phyloP scores from a whole-genome alignment of 805 yeast species.

The Cyberlindnera sargentensis region DNA sequence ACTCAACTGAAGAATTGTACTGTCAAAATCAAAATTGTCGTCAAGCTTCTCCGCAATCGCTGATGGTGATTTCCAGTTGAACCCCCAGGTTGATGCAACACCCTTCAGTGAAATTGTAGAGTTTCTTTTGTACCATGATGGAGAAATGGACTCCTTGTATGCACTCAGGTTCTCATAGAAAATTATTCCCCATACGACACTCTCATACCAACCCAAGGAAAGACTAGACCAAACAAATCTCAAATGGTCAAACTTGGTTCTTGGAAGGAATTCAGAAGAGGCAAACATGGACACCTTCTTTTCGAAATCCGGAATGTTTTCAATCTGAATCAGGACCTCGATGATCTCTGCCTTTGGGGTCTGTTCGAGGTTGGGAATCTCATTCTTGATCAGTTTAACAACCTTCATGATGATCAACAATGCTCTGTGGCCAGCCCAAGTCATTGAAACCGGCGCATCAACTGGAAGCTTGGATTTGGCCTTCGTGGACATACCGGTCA shows the following conservation, averaged over 20 bases:
- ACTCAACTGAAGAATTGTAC: conserved; percentile 13
- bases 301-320: conserved; percentile 26
- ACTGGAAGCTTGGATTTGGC: conserved; percentile 48
- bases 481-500: conserved; percentile 53
- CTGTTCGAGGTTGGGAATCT: conserved; percentile 25
- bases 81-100: conserved; percentile 34
- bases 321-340: conserved; percentile 34
- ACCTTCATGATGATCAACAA: conserved; percentile 34
- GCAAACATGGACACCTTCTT: conserved; percentile 19
- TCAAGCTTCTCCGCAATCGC: conserved; percentile 1
- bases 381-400: conserved; percentile 22
- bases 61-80: conserved; percentile 20
- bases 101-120: conserved; percentile 21
- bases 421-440: conserved; percentile 50
- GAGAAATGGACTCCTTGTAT: conserved; percentile 7
- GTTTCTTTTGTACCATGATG: conserved; percentile 22
- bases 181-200: conserved; percentile 55
- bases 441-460: conserved; percentile 39
- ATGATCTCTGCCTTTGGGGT: conserved; percentile 22
- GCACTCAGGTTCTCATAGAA: conserved; percentile 29
- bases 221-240: conserved; percentile 54
- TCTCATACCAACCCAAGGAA: conserved; percentile 71
- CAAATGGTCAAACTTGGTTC: conserved; percentile 38
- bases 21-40: conserved; percentile 12
- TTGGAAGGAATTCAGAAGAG: conserved; percentile 36